Evolutionary conservation across 2,329 filamentous ascomycete species (phyloP).

Genomic region (Bipolaris sorokiniana): DNA sequence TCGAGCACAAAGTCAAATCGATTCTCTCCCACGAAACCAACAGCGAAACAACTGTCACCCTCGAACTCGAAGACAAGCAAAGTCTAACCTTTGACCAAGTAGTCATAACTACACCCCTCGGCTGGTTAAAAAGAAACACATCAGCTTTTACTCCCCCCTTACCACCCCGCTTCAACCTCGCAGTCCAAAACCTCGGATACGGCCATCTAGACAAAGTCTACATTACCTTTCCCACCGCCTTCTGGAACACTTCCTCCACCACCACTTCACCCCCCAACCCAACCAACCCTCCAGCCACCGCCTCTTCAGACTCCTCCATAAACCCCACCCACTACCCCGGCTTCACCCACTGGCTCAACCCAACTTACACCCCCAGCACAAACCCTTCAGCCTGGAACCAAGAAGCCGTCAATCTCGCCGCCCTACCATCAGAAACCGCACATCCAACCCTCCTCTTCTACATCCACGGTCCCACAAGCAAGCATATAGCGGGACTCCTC

Average conservation of each 20-base stretch:
- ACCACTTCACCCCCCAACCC: neutral
- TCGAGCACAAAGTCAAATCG: conserved; percentile 56
- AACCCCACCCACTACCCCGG: conserved; percentile 59
- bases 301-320: conserved; percentile 36
- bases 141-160: conserved; percentile 66
- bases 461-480: conserved; percentile 63
- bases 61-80: conserved; percentile 57
- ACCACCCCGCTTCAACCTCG: conserved; percentile 62
- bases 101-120: conserved; percentile 70
- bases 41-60: conserved; percentile 32
- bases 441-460: conserved; percentile 90
- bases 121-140: conserved; percentile 54
- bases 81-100: conserved; percentile 68
- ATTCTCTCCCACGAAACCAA: conserved; percentile 38
- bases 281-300: conserved; percentile 6
- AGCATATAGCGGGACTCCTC: conserved; percentile 39
- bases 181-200: conserved; percentile 70
- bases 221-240: conserved; percentile 72
- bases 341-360: conserved; percentile 78
- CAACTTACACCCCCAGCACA: conserved; percentile 67
- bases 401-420: conserved; percentile 77
- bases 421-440: conserved; percentile 61
- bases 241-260: conserved; percentile 63
- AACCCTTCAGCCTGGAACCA: conserved; percentile 73
- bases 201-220: conserved; percentile 72